Evolutionary conservation across 208 protist genomes (phyloP).

Genomic region (Blechomonas ayalai): DNA sequence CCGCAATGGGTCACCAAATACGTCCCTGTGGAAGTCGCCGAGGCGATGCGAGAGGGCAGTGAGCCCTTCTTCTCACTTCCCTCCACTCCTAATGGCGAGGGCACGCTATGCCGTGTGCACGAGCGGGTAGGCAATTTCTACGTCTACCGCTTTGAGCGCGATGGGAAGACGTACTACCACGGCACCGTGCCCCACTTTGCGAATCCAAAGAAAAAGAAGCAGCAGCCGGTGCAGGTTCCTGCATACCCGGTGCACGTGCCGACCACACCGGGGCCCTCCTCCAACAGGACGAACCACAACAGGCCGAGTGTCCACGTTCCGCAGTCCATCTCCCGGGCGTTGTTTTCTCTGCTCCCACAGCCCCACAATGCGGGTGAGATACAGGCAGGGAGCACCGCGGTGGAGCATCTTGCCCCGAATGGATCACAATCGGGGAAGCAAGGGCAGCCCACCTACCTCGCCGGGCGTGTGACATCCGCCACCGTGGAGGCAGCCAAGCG

Average conservation of each 20-base stretch:
- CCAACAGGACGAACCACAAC: too few relatives aligned
- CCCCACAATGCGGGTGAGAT: too few relatives aligned
- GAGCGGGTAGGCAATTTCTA: constrained; percentile 71
- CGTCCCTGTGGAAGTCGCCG: constrained; percentile 7
- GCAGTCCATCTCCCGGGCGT: constrained; percentile 19
- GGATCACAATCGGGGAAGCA: background rate
- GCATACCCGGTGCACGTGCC: too few relatives aligned
- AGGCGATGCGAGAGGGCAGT: constrained; percentile 4
- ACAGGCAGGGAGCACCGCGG: too few relatives aligned
- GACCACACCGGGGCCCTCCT: too few relatives aligned
- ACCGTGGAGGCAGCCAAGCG: constrained; percentile 27
- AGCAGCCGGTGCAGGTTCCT: too few relatives aligned
- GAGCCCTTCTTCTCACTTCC: constrained; percentile 11
- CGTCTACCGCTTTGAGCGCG: constrained; percentile 63
- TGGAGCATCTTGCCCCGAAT: too few relatives aligned
- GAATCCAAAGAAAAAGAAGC: constrained; percentile 71
- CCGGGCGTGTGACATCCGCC: constrained; percentile 33
- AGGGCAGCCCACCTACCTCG: constrained; percentile 18
- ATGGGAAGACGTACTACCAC: constrained; percentile 70
- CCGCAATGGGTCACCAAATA: constrained; percentile 38
- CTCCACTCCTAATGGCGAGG: background rate
- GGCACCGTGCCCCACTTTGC: constrained; percentile 80
- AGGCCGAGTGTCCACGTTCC: constrained; percentile 6
- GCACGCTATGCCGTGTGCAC: constrained; percentile 29
- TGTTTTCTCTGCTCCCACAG: constrained; percentile 31